Conservation (phyloP, 225 moss, liverwort and hornwort genomes). For the Pleurozium schreberi region DNA sequence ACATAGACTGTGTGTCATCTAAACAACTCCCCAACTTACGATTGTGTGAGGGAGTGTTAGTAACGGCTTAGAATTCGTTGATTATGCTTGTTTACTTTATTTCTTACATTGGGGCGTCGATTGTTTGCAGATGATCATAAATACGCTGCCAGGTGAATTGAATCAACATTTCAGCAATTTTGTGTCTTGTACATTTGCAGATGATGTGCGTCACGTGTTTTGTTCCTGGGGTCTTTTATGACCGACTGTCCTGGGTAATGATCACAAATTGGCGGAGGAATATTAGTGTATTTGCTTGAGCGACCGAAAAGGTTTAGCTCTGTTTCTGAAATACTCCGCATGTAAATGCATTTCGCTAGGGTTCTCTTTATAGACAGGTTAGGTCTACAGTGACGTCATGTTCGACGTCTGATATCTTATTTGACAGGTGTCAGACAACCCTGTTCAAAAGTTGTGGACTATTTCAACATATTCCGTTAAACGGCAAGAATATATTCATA, state of each 20-base stretch:
- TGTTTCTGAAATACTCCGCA: neutral
- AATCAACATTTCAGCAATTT: slow-evolving; percentile 2
- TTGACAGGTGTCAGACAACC: neutral
- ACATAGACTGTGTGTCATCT: neutral
- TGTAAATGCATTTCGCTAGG: neutral
- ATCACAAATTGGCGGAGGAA: neutral
- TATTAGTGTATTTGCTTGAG: neutral
- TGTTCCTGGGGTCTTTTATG: neutral
- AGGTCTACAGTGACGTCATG: neutral
- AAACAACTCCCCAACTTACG: neutral
- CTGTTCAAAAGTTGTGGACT: neutral
- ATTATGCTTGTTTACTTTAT: neutral
- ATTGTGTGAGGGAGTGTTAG: neutral
- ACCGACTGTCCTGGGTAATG: neutral
- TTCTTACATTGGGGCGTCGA: slow-evolving; percentile 12
- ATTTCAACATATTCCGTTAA: neutral
- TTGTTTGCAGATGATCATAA: slow-evolving; percentile 90
- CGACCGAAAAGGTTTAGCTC: neutral
- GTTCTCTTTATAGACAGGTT: neutral
- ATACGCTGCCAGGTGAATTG: slow-evolving; percentile 68
- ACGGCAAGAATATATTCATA: neutral
- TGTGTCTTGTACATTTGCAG: neutral
- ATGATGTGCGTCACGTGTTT: neutral
- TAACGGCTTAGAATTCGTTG: neutral
- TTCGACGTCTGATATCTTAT: neutral